phyloP scores from a whole-genome alignment of 805 yeast species.

The Kluyveromyces starmeri region DNA sequence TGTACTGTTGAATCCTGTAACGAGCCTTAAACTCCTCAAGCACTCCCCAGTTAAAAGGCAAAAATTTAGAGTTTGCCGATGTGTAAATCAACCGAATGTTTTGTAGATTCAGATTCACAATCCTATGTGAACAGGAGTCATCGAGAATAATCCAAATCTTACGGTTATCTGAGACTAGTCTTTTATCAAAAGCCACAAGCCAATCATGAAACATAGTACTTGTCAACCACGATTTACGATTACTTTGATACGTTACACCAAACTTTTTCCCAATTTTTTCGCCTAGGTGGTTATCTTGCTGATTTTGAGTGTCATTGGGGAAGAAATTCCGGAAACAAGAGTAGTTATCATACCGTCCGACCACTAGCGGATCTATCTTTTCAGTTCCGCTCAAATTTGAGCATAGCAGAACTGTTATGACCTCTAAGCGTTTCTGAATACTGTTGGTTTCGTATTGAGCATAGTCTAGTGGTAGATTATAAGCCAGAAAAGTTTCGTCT shows the following conservation, averaged over 20 bases:
- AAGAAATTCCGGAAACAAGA: conserved; percentile 33
- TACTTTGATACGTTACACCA: conserved; percentile 48
- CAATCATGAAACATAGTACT: conserved; percentile 56
- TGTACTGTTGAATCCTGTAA: conserved; percentile 50
- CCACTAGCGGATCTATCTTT: conserved; percentile 49
- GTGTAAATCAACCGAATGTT: conserved; percentile 35
- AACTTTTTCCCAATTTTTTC: conserved; percentile 42
- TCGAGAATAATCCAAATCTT: conserved; percentile 49
- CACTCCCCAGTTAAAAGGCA: conserved; percentile 59
- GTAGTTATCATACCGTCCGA: conserved; percentile 47
- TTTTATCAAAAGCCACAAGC: conserved; percentile 50
- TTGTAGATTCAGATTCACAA: conserved; percentile 41
- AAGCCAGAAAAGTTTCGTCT: conserved; percentile 53
- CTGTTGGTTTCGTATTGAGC: conserved; percentile 36
- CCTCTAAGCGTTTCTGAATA: conserved; percentile 31
- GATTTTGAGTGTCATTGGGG: conserved; percentile 6
- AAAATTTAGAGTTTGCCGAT: conserved; percentile 34
- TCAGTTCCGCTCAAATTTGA: conserved; percentile 56
- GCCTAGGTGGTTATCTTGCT: conserved; percentile 17
- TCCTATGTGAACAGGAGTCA: conserved; percentile 55
- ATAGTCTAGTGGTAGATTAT: conserved; percentile 52
- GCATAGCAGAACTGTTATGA: conserved; percentile 51
- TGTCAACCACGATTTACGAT: conserved; percentile 55
- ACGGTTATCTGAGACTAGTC: conserved; percentile 39
- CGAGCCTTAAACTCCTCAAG: conserved; percentile 51